phyloP scores from a whole-genome alignment of 345 rosid genomes.

The Gynandropsis gynandra region DNA sequence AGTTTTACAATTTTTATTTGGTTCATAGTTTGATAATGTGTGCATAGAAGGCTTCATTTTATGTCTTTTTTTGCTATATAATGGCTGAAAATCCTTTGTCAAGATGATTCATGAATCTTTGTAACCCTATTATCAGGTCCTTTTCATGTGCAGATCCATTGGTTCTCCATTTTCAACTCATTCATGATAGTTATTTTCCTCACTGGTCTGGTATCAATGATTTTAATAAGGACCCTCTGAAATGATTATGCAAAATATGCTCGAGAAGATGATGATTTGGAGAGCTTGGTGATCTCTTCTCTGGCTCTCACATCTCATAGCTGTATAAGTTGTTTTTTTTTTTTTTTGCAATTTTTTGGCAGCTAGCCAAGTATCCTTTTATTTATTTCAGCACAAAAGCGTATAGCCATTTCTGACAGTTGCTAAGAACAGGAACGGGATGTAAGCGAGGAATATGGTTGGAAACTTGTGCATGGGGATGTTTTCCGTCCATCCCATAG shows the following conservation, averaged over 20 bases:
- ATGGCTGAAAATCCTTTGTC: not conserved
- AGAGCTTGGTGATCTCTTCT: slow-evolving; percentile 60
- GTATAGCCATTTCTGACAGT: slow-evolving; percentile 17
- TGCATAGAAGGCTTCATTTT: slow-evolving; percentile 1
- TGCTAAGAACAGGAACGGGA: slow-evolving; percentile 66
- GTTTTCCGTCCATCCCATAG: slow-evolving; percentile 74
- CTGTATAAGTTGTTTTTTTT: slow-evolving; percentile 3
- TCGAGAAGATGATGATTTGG: slow-evolving; percentile 92
- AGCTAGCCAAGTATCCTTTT: not conserved
- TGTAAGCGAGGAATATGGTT: slow-evolving; percentile 96
- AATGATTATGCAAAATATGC: slow-evolving; percentile 96
- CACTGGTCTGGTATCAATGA: slow-evolving; percentile 97
- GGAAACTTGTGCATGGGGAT: slow-evolving; percentile 99
- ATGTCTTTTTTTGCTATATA: not conserved
- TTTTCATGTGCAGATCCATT: slow-evolving; percentile 66
- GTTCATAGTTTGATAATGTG: no score
- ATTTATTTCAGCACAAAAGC: not conserved
- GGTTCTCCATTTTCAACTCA: slow-evolving; percentile 97
- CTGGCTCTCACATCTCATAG: slow-evolving; percentile 1
- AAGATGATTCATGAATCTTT: not conserved
- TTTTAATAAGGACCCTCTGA: slow-evolving; percentile 89
- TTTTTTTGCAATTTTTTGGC: not conserved
- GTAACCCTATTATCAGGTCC: slow-evolving; percentile 1
- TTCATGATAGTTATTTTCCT: slow-evolving; percentile 99
- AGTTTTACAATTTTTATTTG: no score